Percentiles rank a stretch among this genome's conserved stretches.
Conservation (phyloP, 164 flowering plant genomes). For the Stephania yunnanensis region DNA sequence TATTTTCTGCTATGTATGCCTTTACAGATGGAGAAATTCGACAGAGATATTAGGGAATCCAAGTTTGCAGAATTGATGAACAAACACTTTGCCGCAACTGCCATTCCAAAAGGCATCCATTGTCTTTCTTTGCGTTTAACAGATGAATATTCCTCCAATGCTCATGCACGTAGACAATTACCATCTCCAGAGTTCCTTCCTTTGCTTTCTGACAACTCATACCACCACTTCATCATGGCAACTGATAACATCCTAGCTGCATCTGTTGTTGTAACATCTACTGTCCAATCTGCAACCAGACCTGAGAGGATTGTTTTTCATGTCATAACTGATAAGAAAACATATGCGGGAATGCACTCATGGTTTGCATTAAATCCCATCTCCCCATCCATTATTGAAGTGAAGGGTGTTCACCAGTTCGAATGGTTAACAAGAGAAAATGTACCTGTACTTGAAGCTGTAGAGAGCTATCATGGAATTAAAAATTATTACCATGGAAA, state of each 20-base stretch:
- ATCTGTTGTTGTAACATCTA: slow-evolving; percentile 85
- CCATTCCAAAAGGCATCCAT: slow-evolving; percentile 86
- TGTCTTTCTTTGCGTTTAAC: slow-evolving; percentile 92
- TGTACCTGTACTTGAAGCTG: slow-evolving; percentile 96
- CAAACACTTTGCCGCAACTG: slow-evolving; percentile 92
- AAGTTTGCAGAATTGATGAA: slow-evolving; percentile 84
- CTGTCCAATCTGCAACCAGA: slow-evolving; percentile 59
- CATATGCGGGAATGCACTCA: slow-evolving; percentile 98
- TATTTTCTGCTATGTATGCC: background rate
- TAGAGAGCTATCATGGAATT: slow-evolving; percentile 71
- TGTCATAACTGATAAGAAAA: slow-evolving; percentile 97
- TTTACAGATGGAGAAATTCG: slow-evolving; percentile 80
- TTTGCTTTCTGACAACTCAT: slow-evolving; percentile 77
- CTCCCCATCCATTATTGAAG: slow-evolving; percentile 84
- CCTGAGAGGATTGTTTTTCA: slow-evolving; percentile 91
- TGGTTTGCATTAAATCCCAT: slow-evolving; percentile 96
- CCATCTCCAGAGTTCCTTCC: slow-evolving; percentile 96
- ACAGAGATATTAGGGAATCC: slow-evolving; percentile 70
- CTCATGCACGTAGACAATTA: slow-evolving; percentile 87
- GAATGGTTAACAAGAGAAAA: slow-evolving; percentile 97
- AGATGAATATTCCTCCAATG: slow-evolving; percentile 97
- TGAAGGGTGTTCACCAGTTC: slow-evolving; percentile 93
- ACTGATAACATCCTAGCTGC: slow-evolving; percentile 98
- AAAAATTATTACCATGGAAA: slow-evolving; percentile 88
- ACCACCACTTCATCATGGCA: slow-evolving; percentile 73